These are phyloP conservation scores for Aspergillus sp. DNA, from an alignment of 2,329 filamentous ascomycete species.

Conservation along the genomic window DNA sequence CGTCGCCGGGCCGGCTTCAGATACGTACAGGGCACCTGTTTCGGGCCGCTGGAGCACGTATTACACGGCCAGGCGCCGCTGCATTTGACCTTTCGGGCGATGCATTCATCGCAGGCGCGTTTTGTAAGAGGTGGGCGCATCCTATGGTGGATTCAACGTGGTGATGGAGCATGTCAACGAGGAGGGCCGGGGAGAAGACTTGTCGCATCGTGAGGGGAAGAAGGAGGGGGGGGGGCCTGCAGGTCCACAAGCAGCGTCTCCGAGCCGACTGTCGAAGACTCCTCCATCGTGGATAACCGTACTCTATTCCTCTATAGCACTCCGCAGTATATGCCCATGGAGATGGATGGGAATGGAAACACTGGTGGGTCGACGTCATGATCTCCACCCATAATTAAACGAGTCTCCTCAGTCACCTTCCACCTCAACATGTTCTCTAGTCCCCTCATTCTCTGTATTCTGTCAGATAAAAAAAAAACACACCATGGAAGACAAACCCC, in stretches of 20 bases:
- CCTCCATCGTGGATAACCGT: too few species aligned
- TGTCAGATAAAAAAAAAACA: too few species aligned
- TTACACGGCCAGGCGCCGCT: constrained; percentile 27
- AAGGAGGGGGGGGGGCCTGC: background rate
- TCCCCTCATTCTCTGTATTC: background rate
- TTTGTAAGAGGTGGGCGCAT: constrained; percentile 20
- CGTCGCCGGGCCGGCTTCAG: constrained; percentile 24
- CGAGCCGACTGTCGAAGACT: too few species aligned
- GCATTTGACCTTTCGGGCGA: constrained; percentile 30
- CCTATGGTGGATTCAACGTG: too few species aligned
- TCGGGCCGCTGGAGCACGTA: constrained; percentile 21
- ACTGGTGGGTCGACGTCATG: too few species aligned
- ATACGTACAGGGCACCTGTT: constrained; percentile 24
- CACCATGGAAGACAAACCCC: constrained; percentile 25
- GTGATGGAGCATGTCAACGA: background rate
- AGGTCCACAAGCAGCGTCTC: too few species aligned
- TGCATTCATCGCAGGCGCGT: constrained; percentile 29
- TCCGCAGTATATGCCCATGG: too few species aligned
- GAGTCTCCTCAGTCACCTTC: background rate
- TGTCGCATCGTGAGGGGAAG: background rate
- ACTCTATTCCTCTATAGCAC: too few species aligned
- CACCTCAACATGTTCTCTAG: background rate
- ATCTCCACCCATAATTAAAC: too few species aligned
- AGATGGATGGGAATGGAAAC: background rate
- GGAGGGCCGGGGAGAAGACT: background rate